Evolutionary conservation across 225 moss, liverwort and hornwort species (phyloP), one percentile per base, ranked within the genome.

Genomic region (Rhytidiadelphus loreus): DNA sequence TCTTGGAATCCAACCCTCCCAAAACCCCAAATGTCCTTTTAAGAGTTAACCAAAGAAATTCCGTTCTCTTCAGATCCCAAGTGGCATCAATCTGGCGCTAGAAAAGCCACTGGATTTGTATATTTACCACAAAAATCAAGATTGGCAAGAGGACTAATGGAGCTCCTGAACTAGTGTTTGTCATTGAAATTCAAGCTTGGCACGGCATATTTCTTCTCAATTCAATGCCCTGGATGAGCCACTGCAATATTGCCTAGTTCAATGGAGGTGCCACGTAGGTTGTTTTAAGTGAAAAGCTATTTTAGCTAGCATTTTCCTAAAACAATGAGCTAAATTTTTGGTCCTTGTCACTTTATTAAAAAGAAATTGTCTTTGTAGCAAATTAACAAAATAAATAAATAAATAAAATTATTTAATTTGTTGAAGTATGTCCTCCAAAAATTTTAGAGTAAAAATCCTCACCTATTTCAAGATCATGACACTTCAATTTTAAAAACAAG

Each of bases 81-180:
- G 12, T 66, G 2, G 6, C 37, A 66, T 37, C 21, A 66, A n/a
- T 66, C 0, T n/a, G 0, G 4, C 0, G 0, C 6, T n/a, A 4
- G 4, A 22, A 23, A 11, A 68, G 4, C 1, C 1, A 2, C 0
- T 22, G 0, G 4, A n/a, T 68, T 15, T 22, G 12, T 68, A 4
- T 68, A 68, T n/a, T n/a, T 68, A 6, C 4, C 7, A 68, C n/a
- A n/a, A 68, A n/a, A n/a, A 22, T n/a, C 7, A 68, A 68, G 6
- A n/a, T n/a, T 37, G n/a, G n/a, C 0, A 21, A 2, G 5, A 66
- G 3, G n/a, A 6, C 21, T 4, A 37, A 12, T 22, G 7, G 12
- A 22, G 1, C 22, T 68, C 12, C 1, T 23, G 1, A 68, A n/a
- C 3, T 3, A 1, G 39, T 22, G 4, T 22, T 68, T n/a, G 22